Evolutionary conservation across 2,329 filamentous ascomycete species (phyloP).

Genomic region (Hymenoscyphus scutula): DNA sequence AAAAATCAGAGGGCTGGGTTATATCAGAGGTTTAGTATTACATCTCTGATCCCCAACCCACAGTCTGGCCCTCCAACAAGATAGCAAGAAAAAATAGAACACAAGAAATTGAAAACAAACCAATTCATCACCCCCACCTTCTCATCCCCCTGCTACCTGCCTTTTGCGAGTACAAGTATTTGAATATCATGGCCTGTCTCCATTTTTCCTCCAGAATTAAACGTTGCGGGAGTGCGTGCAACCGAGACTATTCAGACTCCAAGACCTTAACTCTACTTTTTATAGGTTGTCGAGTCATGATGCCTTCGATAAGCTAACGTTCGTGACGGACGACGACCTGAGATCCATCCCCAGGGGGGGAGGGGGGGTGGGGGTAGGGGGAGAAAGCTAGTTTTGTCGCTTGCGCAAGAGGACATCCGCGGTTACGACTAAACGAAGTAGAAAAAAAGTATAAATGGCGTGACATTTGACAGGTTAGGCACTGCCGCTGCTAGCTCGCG

Average conservation of each 20-base stretch:
- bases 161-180: slow-evolving; percentile 1
- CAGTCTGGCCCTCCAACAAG: not conserved
- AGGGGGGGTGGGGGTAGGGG: not conserved
- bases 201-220: not conserved
- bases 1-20: not conserved
- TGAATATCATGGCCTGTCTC: not conserved
- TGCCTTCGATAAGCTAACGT: not conserved
- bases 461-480: not conserved
- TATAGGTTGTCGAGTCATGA: not conserved
- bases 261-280: not conserved
- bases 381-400: not conserved
- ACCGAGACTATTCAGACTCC: not conserved
- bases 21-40: not conserved
- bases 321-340: not conserved
- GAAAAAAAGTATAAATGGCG: not conserved
- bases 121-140: not conserved
- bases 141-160: not conserved
- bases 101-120: not conserved
- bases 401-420: not conserved
- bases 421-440: not conserved
- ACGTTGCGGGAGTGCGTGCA: not conserved
- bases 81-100: not conserved
- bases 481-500: not conserved
- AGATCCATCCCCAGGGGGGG: too few relatives aligned
- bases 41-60: not conserved